Conservation (phyloP, 495 filamentous ascomycete species). For the Penicillium paxilli region DNA sequence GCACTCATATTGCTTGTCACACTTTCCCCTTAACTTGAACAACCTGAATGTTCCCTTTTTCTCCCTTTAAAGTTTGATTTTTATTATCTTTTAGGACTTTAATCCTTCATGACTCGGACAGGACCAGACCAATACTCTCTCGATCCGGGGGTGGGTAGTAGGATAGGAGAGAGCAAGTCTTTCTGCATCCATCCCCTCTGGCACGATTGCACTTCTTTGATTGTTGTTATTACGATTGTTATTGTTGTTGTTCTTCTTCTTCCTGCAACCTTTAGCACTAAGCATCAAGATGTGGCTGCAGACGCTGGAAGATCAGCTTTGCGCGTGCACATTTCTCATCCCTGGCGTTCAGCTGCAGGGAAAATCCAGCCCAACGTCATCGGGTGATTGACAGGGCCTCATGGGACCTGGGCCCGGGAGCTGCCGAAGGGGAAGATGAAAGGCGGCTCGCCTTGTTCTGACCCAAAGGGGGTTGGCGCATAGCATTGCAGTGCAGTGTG, state of each 20-base stretch:
- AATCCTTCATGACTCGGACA: no score
- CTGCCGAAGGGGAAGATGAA: slow-evolving; percentile 10
- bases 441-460: slow-evolving; percentile 10
- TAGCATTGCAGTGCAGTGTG: slow-evolving; percentile 37
- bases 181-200: neutral
- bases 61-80: no score
- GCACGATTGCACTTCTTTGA: no score
- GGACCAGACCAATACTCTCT: neutral
- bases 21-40: neutral
- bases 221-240: no score
- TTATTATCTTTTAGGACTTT: neutral
- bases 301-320: slow-evolving; percentile 19
- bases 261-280: no score
- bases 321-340: slow-evolving; percentile 27
- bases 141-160: neutral
- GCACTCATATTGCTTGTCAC: slow-evolving; percentile 2
- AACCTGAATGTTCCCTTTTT: neutral
- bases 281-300: slow-evolving; percentile 38
- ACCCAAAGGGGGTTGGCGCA: slow-evolving; percentile 2
- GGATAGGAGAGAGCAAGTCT: slow-evolving; percentile 2
- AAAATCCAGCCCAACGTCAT: slow-evolving; percentile 17
- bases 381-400: slow-evolving; percentile 9
- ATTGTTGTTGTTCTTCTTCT: no score
- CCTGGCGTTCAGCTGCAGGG: slow-evolving; percentile 25
- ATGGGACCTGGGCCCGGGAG: slow-evolving; percentile 8